Conservation (phyloP, 1,139 yeast species). For the Kodamaea sp. region DNA sequence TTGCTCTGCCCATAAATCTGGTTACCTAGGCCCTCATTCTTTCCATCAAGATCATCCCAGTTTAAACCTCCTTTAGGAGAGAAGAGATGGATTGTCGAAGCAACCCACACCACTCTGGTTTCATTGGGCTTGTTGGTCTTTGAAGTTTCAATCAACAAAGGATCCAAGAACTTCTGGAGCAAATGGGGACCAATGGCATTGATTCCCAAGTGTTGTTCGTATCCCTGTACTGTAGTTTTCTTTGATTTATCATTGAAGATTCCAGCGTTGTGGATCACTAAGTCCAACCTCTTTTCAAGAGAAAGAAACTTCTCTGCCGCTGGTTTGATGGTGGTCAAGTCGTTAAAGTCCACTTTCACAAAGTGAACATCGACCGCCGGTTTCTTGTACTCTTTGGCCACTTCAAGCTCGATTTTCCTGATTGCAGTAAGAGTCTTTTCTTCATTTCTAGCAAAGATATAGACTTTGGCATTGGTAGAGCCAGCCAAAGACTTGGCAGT, state of each 20-base stretch:
- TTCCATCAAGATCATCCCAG: conserved; percentile 36
- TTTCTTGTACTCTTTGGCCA: conserved; percentile 11
- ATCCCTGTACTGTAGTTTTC: conserved; percentile 38
- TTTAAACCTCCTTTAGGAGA: conserved; percentile 43
- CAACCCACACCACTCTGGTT: conserved; percentile 48
- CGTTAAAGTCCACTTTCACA: conserved; percentile 41
- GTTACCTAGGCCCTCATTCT: conserved; percentile 9
- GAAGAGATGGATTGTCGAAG: conserved; percentile 39
- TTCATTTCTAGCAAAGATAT: conserved; percentile 20
- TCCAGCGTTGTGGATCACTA: conserved; percentile 53
- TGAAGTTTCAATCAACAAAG: conserved; percentile 38
- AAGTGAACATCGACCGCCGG: conserved; percentile 10
- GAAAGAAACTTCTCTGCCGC: conserved; percentile 35
- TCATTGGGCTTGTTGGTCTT: conserved; percentile 8
- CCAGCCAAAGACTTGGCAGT: conserved; percentile 12
- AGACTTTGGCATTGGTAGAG: conserved; percentile 16
- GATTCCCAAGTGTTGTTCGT: conserved; percentile 49
- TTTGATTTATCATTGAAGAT: conserved; percentile 47
- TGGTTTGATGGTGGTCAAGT: conserved; percentile 43
- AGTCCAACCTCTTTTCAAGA: conserved; percentile 32
- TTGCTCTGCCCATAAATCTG: conserved; percentile 48
- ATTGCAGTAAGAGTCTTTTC: conserved; percentile 19
- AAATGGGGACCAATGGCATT: conserved; percentile 53
- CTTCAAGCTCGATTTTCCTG: conserved; percentile 12
- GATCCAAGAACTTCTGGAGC: conserved; percentile 46